These are phyloP conservation scores for Canna indica DNA, from an alignment of 176 grass and related monocot genomes.

Conservation along the genomic window DNA sequence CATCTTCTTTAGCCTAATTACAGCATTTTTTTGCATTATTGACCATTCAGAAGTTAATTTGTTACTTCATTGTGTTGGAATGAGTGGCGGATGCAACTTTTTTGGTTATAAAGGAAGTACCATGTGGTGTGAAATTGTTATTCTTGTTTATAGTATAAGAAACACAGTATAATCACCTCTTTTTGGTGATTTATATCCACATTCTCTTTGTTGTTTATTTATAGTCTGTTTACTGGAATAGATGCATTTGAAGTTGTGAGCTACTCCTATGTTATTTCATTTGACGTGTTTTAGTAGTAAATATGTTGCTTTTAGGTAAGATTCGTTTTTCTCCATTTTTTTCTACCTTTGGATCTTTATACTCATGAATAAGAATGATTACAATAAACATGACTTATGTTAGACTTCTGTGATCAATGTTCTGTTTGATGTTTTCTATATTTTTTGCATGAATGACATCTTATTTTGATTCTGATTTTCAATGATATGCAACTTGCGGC, in stretches of 20 bases:
- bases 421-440: background rate
- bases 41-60: constrained; percentile 34
- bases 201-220: background rate
- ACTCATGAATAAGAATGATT: background rate
- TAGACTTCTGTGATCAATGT: background rate
- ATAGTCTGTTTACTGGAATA: background rate
- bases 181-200: background rate
- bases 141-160: background rate
- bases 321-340: too few species aligned
- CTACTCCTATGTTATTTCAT: background rate
- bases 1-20: too few species aligned
- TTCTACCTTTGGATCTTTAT: background rate
- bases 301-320: too few species aligned
- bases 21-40: background rate
- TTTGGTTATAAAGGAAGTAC: background rate
- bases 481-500: background rate
- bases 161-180: background rate
- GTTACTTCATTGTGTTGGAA: constrained; percentile 31
- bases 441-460: background rate
- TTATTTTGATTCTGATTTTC: background rate
- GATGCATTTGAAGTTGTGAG: background rate
- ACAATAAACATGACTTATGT: background rate
- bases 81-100: constrained; percentile 13
- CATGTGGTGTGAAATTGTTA: background rate
- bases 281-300: too few species aligned